Base-by-base conservation (phyloP, 2,329 filamentous ascomycete genomes). In the Fusarium sp. region DNA sequence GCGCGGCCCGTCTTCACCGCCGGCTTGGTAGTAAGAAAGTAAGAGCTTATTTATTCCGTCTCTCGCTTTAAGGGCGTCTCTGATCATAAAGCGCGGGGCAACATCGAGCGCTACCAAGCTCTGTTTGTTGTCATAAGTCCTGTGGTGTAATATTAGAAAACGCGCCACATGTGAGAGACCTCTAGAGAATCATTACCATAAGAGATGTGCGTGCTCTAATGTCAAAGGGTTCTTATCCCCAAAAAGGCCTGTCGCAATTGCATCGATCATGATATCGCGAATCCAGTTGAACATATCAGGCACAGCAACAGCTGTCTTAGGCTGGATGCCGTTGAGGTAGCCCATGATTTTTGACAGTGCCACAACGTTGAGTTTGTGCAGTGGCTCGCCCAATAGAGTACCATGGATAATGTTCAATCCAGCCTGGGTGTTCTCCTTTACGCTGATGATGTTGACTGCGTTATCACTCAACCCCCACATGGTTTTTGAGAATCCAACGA, bases 201-300 rank as follows among this genome's bases (percentile, higher is more conserved):
- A 76, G 3, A 81, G 54, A 5, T 84, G 64, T 5, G 76, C 71
- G 11, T 83, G 53, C 3, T 71, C 53, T 2, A 40, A 5, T 0
- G 59, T 61, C 7, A 74, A 38, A 1, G 84, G 82, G 52, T 85
- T 85, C 10, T 81, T 66, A 1, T 79, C 76, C 5, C 84, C 84
- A 48, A 80, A 84, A 33, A 87, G 68, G 1, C 79, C 78, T 18
- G 75, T 67, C 18, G 75, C 75, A 0, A 81, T 81, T 1, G 82
- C 80, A 17, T 77, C 61, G 10, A 81, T 81, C 50, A 84, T 75
- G 5, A 77, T 61, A 3, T 78, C 57, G 9, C 79, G 76, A 4
- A 83, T 43, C 81, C 81, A 85, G 1, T 72, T 22, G 58, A 76
- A 84, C 2, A 82, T 51, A 18, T 80, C 76, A 1, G 76, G 65